Percentiles rank a stretch among this genome's conserved stretches.
Conservation (phyloP, 768 basidiomycete species). For the Scleroderma citrinum region DNA sequence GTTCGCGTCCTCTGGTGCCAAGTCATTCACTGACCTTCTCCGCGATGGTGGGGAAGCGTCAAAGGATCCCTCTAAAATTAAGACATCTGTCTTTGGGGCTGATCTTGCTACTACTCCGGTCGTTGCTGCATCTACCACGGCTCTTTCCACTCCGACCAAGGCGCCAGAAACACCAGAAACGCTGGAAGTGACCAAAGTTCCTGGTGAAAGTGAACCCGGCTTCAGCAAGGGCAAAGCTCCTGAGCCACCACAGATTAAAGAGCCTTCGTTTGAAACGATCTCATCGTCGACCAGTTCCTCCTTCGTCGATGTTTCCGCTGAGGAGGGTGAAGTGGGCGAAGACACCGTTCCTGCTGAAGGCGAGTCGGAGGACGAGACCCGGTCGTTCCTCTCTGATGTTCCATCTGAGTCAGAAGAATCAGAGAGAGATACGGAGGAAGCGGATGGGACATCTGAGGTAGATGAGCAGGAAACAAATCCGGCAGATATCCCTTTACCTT, state of each 20-base stretch:
- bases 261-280: slow-evolving; percentile 26
- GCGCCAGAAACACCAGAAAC: slow-evolving; percentile 8
- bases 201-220: not conserved
- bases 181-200: not conserved
- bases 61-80: slow-evolving; percentile 17
- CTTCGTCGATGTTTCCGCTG: slow-evolving; percentile 39
- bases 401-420: slow-evolving; percentile 29
- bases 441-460: slow-evolving; percentile 10
- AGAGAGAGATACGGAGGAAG: slow-evolving; percentile 14
- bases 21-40: slow-evolving; percentile 60
- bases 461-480: slow-evolving; percentile 17
- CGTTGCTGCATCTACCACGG: slow-evolving; percentile 9
- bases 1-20: slow-evolving; percentile 40
- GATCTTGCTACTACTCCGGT: not conserved
- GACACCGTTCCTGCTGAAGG: slow-evolving; percentile 26
- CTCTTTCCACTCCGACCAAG: slow-evolving; percentile 8
- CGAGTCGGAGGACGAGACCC: slow-evolving; percentile 30
- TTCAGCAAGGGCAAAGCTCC: slow-evolving; percentile 7
- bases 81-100: slow-evolving; percentile 11
- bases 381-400: slow-evolving; percentile 21
- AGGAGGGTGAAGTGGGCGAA: slow-evolving; percentile 23
- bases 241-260: slow-evolving; percentile 4
- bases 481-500: slow-evolving; percentile 12
- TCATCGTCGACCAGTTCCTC: slow-evolving; percentile 42
- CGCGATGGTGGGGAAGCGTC: slow-evolving; percentile 32